phyloP scores from a whole-genome alignment of 202 grass and related monocot species.

The Sporobolus alterniflorus region DNA sequence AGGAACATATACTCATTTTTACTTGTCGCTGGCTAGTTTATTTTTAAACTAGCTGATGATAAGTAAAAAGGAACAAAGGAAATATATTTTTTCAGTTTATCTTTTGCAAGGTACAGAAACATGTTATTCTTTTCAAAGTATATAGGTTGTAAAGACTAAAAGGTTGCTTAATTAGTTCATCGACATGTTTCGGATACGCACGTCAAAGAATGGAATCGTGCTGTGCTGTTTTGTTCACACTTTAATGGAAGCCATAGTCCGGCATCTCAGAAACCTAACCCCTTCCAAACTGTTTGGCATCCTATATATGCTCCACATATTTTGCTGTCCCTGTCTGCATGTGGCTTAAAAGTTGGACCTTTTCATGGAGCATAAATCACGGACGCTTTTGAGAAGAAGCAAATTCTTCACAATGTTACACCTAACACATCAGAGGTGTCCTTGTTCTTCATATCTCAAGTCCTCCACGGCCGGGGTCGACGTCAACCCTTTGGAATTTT shows the following conservation, averaged over 20 bases:
- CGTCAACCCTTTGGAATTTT: constrained; percentile 28
- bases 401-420: not conserved
- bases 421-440: not conserved
- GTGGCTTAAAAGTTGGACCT: not conserved
- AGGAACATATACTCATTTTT: no score
- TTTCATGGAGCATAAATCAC: not conserved
- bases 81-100: not conserved
- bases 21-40: no score
- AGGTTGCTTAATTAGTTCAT: not conserved
- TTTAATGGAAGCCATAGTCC: not conserved
- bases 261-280: not conserved
- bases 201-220: constrained; percentile 25
- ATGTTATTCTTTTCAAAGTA: not conserved
- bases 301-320: not conserved
- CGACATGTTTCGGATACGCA: not conserved
- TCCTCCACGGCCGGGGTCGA: not conserved
- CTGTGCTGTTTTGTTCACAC: constrained; percentile 14
- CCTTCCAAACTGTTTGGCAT: constrained; percentile 19
- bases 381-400: not conserved
- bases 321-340: not conserved
- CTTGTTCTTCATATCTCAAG: not conserved
- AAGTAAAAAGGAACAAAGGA: no score
- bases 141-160: not conserved
- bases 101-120: not conserved
- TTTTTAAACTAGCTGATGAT: no score